phyloP scores from a whole-genome alignment of 2,329 filamentous ascomycete species.

The Colletotrichum orchidophilum region DNA sequence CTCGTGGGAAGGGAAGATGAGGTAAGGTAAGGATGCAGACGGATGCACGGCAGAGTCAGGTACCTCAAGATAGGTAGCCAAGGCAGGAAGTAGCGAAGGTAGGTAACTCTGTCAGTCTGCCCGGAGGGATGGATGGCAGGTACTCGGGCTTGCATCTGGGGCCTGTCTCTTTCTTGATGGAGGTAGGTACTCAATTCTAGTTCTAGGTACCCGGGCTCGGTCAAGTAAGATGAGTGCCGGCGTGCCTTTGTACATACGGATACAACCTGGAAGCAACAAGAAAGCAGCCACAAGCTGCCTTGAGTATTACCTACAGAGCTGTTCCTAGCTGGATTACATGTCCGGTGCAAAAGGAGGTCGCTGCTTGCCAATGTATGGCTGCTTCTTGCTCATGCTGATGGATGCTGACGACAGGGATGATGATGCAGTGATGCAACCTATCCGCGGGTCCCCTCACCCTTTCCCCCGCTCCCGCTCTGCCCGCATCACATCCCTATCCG shows the following conservation, averaged over 20 bases:
- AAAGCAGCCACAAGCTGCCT: not conserved
- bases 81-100: not conserved
- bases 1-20: not conserved
- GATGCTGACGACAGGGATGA: slow-evolving; percentile 12
- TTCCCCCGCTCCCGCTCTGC: slow-evolving; percentile 18
- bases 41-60: not conserved
- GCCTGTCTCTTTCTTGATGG: not conserved
- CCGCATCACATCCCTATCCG: not conserved
- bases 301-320: not conserved
- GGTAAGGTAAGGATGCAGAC: not conserved
- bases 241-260: not conserved
- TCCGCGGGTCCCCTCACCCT: not conserved
- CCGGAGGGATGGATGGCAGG: not conserved
- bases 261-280: not conserved
- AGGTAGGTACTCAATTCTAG: too few relatives aligned
- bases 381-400: not conserved
- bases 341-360: not conserved
- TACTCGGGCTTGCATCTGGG: not conserved
- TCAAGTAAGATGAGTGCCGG: not conserved
- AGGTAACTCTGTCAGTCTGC: not conserved
- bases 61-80: not conserved
- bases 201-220: not conserved
- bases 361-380: too few relatives aligned
- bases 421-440: slow-evolving; percentile 16
- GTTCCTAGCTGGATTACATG: not conserved